phyloP scores from a whole-genome alignment of 2,329 filamentous ascomycete species.

The Coleophoma eucalyptorum region DNA sequence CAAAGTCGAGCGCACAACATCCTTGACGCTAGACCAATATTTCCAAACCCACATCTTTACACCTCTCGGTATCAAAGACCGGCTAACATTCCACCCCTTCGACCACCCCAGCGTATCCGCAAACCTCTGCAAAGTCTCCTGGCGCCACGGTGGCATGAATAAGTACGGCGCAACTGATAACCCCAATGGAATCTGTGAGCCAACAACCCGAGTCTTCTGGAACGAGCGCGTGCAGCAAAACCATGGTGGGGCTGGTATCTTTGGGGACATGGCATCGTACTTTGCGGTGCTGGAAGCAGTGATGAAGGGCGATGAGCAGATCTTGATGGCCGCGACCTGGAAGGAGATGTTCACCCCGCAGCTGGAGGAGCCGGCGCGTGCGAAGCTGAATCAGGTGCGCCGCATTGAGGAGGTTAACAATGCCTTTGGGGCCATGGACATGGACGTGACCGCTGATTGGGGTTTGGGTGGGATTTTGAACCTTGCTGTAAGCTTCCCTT shows the following conservation, averaged over 20 bases:
- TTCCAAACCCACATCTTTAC: slow-evolving; percentile 40
- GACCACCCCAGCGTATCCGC: neutral
- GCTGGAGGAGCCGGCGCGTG: slow-evolving; percentile 23
- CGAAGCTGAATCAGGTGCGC: slow-evolving; percentile 18
- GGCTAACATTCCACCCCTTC: slow-evolving; percentile 13
- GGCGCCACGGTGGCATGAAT: slow-evolving; percentile 1
- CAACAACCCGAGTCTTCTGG: neutral
- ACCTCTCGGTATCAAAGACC: slow-evolving; percentile 35
- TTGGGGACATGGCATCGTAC: slow-evolving; percentile 32
- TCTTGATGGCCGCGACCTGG: slow-evolving; percentile 36
- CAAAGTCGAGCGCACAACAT: slow-evolving; percentile 32
- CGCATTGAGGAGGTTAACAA: neutral
- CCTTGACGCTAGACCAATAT: slow-evolving; percentile 25
- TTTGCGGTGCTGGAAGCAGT: slow-evolving; percentile 39
- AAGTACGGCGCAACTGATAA: neutral
- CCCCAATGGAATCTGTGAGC: neutral
- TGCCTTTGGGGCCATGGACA: slow-evolving; percentile 24
- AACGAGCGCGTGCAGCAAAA: neutral
- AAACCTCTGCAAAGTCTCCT: neutral
- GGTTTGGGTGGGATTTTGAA: slow-evolving; percentile 36
- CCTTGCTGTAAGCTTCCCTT: slow-evolving; percentile 6
- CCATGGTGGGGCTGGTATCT: slow-evolving; percentile 30
- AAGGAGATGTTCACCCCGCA: slow-evolving; percentile 42
- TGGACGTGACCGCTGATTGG: slow-evolving; percentile 32
- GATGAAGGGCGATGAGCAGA: slow-evolving; percentile 40